Conservation (phyloP, 2,329 filamentous ascomycete genomes). For the Neofusicoccum cordaticola region DNA sequence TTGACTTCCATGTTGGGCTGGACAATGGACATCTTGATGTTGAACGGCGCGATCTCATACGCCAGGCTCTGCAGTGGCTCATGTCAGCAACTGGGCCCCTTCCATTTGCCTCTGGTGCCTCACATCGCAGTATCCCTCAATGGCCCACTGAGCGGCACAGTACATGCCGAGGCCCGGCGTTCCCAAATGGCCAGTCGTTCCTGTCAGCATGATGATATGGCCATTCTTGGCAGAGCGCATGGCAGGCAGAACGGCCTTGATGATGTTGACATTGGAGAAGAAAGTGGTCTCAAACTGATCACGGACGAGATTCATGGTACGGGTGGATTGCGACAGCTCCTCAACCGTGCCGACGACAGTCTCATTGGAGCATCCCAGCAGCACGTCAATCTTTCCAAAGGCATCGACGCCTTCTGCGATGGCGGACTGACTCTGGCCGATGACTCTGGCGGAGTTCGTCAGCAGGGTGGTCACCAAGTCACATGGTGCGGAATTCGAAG, state of each 20-base stretch:
- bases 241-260: slow-evolving; percentile 79
- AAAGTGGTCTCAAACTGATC: slow-evolving; percentile 95
- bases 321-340: slow-evolving; percentile 72
- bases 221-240: slow-evolving; percentile 79
- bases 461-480: slow-evolving; percentile 4
- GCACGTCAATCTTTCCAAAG: slow-evolving; percentile 84
- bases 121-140: slow-evolving; percentile 92
- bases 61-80: slow-evolving; percentile 60
- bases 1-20: slow-evolving; percentile 93
- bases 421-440: slow-evolving; percentile 75
- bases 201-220: slow-evolving; percentile 86
- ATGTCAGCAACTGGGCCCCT: background rate
- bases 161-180: slow-evolving; percentile 90
- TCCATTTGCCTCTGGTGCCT: background rate
- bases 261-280: slow-evolving; percentile 94
- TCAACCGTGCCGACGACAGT: slow-evolving; percentile 87
- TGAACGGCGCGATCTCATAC: slow-evolving; percentile 94
- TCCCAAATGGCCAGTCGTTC: slow-evolving; percentile 86
- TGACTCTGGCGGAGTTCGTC: slow-evolving; percentile 41
- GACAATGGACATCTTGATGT: slow-evolving; percentile 92
- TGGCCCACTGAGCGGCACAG: slow-evolving; percentile 87
- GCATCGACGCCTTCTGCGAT: slow-evolving; percentile 80
- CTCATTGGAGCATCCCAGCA: slow-evolving; percentile 87
- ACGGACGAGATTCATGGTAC: slow-evolving; percentile 74
- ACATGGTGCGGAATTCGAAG: background rate